These are phyloP conservation scores for Pleurotus cornucopiae DNA, from an alignment of 768 basidiomycete species.

Conservation along the genomic window DNA sequence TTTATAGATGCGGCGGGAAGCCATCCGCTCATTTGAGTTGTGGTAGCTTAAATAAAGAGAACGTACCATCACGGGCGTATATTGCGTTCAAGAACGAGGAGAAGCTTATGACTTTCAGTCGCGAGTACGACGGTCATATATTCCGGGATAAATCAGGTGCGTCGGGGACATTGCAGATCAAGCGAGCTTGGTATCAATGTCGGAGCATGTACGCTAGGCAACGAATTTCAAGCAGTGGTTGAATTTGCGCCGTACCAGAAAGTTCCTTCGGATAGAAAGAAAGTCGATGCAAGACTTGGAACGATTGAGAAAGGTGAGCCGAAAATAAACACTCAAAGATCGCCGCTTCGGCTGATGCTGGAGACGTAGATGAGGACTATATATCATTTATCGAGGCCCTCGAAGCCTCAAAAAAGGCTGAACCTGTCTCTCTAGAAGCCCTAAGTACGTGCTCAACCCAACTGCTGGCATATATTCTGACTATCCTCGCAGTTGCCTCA, in stretches of 20 bases:
- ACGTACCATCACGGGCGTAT: slow-evolving; percentile 84
- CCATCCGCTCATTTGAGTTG: slow-evolving; percentile 9
- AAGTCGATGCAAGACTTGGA: slow-evolving; percentile 73
- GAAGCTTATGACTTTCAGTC: slow-evolving; percentile 66
- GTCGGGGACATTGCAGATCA: slow-evolving; percentile 1
- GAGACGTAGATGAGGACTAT: slow-evolving; percentile 68
- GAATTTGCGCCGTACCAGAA: slow-evolving; percentile 95
- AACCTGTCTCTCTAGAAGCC: slow-evolving; percentile 60
- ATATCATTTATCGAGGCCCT: slow-evolving; percentile 78
- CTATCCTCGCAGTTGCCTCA: slow-evolving; percentile 49
- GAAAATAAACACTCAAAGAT: not conserved
- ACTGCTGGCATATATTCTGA: not conserved
- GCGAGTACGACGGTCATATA: slow-evolving; percentile 85
- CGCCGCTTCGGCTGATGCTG: not conserved
- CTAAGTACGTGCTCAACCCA: slow-evolving; percentile 40
- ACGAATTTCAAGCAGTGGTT: slow-evolving; percentile 83
- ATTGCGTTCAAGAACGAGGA: slow-evolving; percentile 83
- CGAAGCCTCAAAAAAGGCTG: slow-evolving; percentile 43
- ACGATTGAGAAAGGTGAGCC: slow-evolving; percentile 83
- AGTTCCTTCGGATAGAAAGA: slow-evolving; percentile 68
- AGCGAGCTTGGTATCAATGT: not conserved
- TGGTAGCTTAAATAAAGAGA: slow-evolving; percentile 76
- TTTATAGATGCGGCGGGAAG: not conserved
- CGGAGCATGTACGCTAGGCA: slow-evolving; percentile 44
- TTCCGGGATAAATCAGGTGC: slow-evolving; percentile 90